These are phyloP conservation scores for Venturiaceae sp. DNA, from an alignment of 2,329 filamentous ascomycete species.

Conservation along the genomic window DNA sequence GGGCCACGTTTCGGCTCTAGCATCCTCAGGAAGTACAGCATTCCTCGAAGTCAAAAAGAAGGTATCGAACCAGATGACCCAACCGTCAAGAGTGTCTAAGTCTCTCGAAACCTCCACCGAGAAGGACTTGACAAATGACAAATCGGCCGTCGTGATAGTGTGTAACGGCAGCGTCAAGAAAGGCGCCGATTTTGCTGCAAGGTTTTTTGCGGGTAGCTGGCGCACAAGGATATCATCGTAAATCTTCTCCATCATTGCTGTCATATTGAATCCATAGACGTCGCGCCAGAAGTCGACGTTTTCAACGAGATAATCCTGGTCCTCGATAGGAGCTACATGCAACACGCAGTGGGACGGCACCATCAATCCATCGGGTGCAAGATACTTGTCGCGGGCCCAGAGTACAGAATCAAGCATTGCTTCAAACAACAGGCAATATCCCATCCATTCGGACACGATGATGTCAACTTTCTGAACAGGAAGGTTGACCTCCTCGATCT, in stretches of 20 bases:
- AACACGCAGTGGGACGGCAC: constrained; percentile 79
- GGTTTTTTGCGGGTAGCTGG: constrained; percentile 29
- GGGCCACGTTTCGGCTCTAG: constrained; percentile 54
- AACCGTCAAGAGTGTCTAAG: constrained; percentile 69
- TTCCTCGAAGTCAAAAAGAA: constrained; percentile 65
- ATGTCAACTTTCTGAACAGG: constrained; percentile 77
- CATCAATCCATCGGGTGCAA: constrained; percentile 70
- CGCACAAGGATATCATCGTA: constrained; percentile 53
- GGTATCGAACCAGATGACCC: constrained; percentile 87
- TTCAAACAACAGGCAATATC: constrained; percentile 86
- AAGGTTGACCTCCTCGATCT: constrained; percentile 76
- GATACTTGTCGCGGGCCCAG: constrained; percentile 77
- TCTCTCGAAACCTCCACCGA: constrained; percentile 50
- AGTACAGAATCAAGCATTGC: constrained; percentile 93
- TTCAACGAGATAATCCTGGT: constrained; percentile 67
- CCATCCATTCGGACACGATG: constrained; percentile 98
- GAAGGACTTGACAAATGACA: constrained; percentile 66
- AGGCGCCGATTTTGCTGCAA: constrained; percentile 51
- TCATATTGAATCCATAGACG: constrained; percentile 94
- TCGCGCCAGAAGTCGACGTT: constrained; percentile 80
- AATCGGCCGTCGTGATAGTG: constrained; percentile 58
- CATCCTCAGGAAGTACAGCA: constrained; percentile 36
- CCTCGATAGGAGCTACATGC: constrained; percentile 70
- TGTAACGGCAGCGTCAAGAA: constrained; percentile 74
- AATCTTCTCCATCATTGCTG: constrained; percentile 74